Evolutionary conservation across 192 early-diverging fungal species (phyloP).

Genomic region (Gonapodya prolifera): DNA sequence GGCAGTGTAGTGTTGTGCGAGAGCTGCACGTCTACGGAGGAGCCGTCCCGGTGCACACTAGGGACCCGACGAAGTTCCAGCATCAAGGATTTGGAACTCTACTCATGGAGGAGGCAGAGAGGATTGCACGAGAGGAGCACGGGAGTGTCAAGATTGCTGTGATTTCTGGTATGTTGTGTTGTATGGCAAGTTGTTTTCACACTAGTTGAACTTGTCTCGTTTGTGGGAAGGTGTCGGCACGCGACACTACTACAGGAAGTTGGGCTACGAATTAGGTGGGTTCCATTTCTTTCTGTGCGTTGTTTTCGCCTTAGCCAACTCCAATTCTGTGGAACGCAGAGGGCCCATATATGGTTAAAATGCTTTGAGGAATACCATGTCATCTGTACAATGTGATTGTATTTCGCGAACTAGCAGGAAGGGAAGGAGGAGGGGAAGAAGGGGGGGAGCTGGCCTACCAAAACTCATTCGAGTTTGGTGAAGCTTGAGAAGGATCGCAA

Average conservation of each 20-base stretch:
- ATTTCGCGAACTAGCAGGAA: no score
- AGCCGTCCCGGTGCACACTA: conserved; percentile 87
- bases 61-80: conserved; percentile 98
- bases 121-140: conserved; percentile 96
- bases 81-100: conserved; percentile 98
- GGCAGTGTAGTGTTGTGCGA: conserved; percentile 82
- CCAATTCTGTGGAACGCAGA: conserved; percentile 6
- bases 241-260: conserved; percentile 91
- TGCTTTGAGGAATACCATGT: conserved; percentile 35
- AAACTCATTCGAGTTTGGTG: no score
- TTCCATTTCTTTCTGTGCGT: neutral
- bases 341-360: conserved; percentile 93
- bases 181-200: neutral
- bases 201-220: neutral
- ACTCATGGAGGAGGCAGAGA: conserved; percentile 98
- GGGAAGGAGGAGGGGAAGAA: no score
- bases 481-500: no score
- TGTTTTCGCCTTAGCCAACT: neutral
- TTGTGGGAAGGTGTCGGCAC: conserved; percentile 73
- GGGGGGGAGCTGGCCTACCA: no score
- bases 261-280: conserved; percentile 89
- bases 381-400: no score
- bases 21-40: conserved; percentile 98
- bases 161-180: conserved; percentile 57
- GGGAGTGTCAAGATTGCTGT: conserved; percentile 87